These are phyloP conservation scores for Cyclotella choctawhatcheeana DNA, from an alignment of 108 stramenopile genomes.

Conservation along the genomic window DNA sequence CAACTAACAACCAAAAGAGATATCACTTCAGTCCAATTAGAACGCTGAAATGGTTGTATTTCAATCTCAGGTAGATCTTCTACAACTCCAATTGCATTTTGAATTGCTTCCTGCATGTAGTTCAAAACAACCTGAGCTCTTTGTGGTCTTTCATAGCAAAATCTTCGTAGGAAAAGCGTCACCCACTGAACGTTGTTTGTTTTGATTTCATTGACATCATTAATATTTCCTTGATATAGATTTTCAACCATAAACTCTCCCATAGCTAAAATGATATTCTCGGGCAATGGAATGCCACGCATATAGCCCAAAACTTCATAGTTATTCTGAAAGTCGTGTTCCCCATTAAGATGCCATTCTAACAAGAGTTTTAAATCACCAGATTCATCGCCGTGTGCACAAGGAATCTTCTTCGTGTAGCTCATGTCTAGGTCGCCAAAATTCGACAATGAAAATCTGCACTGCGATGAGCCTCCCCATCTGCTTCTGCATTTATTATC, in stretches of 20 bases:
- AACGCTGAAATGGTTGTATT: too few relatives aligned
- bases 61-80: too few relatives aligned
- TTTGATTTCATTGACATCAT: conserved; percentile 9
- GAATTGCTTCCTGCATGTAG: conserved; percentile 4
- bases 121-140: conserved; percentile 3
- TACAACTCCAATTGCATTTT: conserved; percentile 8
- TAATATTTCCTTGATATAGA: conserved; percentile 10
- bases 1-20: too few relatives aligned
- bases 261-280: conserved; percentile 10
- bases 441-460: too few relatives aligned
- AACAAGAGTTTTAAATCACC: not conserved
- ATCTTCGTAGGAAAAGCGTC: not conserved
- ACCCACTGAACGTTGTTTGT: not conserved
- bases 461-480: too few relatives aligned
- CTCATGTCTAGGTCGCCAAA: not conserved
- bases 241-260: conserved; percentile 21
- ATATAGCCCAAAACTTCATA: not conserved
- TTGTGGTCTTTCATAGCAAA: conserved; percentile 12
- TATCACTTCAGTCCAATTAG: too few relatives aligned
- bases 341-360: not conserved
- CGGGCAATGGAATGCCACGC: conserved; percentile 3
- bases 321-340: not conserved
- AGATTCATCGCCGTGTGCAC: not conserved
- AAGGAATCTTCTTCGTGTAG: not conserved
- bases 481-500: too few relatives aligned